Evolutionary conservation across 257 asterid genomes (phyloP).

Genomic region (Jaltomata sinuosa): DNA sequence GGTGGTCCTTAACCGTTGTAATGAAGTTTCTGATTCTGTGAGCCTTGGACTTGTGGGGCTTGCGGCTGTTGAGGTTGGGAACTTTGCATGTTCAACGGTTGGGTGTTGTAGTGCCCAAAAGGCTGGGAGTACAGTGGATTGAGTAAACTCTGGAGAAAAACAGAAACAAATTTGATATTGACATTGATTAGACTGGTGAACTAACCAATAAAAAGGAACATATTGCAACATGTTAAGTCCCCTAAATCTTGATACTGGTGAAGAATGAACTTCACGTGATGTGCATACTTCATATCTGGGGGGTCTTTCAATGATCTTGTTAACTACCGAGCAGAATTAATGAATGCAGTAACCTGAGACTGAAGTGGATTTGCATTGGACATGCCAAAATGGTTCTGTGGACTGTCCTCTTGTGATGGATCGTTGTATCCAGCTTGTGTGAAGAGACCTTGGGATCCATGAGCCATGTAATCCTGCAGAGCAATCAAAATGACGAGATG

Average conservation of each 20-base stretch:
- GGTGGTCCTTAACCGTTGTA: constrained; percentile 47
- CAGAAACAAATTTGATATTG: background rate
- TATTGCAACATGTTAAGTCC: background rate
- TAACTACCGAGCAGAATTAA: background rate
- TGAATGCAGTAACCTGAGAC: constrained; percentile 52
- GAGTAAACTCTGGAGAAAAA: constrained; percentile 45
- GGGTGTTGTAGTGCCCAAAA: constrained; percentile 61
- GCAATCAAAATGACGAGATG: background rate
- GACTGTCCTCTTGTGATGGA: constrained; percentile 76
- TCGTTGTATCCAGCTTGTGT: constrained; percentile 81
- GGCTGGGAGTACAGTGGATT: constrained; percentile 90
- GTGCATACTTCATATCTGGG: background rate
- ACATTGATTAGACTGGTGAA: background rate
- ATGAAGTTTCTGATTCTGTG: constrained; percentile 73
- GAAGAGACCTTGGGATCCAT: constrained; percentile 87
- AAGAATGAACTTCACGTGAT: background rate
- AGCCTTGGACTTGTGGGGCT: constrained; percentile 59
- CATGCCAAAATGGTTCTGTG: constrained; percentile 68
- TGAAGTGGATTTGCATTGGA: constrained; percentile 60
- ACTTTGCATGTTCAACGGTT: constrained; percentile 51
- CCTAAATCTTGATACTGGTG: background rate
- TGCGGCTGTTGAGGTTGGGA: constrained; percentile 61
- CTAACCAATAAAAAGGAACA: background rate
- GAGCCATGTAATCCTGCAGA: constrained; percentile 80
- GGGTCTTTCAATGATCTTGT: background rate